Evolutionary conservation across 768 basidiomycete genomes (phyloP), one percentile per base, ranked within the genome.

Genomic region (Pisolithus albus): DNA sequence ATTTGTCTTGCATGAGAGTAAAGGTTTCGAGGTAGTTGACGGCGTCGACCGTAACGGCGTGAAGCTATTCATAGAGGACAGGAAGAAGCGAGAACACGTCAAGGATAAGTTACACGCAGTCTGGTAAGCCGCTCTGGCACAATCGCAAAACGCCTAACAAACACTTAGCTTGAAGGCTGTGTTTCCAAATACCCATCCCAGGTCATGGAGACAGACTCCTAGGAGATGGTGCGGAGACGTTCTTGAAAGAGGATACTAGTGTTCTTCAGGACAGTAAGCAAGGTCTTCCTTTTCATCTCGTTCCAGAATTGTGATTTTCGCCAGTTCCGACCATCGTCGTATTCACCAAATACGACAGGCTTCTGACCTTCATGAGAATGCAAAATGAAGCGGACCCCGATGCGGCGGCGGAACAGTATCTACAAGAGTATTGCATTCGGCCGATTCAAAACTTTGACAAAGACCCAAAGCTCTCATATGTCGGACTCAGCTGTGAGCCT

Each of bases 301-400:
- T 18, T 23, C 37, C 10, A 38, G 51, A 24, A 36, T 32, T 9
- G 4, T 3, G 11, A 15, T 34, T 23, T 2, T 28, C 18, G 18
- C 16, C 4, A 47, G 46, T 47, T 18, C 46, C 46, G 5, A 36
- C 46, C 19, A 47, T 47, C 15, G 16, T 47, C 34, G 46, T 47
- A n/a, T 47, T 47, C 28, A 47, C 46, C 10, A 47, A 47, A 47
- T 47, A 47, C 46, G 46, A 47, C 13, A 19, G 3, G 21, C 16
- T 47, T 13, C 6, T 36, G 4, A 23, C 1, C 3, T 0, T 4
- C 16, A 37, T 21, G 26, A 48, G 42, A n/a, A 30, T 41, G 15
- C 44, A 59, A 10, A 40, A 48, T 7, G 9, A 55, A 7, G 19
- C 49, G n/a, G 28, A 47, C n/a, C 19, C 5, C n/a, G 37, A 30